Percentiles rank a stretch among this genome's conserved stretches.
Conservation (phyloP, 306 rosid species). For the Styphnolobium japonicum region DNA sequence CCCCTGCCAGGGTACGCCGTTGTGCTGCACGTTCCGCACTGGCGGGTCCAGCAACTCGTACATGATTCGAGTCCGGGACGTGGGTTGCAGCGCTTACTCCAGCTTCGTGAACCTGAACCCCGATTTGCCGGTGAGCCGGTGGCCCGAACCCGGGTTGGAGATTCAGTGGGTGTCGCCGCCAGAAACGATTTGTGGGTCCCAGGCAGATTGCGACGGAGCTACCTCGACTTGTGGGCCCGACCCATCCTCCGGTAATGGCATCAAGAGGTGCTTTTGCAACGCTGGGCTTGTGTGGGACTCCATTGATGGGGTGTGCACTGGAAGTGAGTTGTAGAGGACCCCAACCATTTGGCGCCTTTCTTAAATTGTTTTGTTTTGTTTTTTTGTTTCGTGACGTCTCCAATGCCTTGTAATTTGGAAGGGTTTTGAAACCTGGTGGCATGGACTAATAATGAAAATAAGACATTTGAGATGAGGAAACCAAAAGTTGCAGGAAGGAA, state of each 20-base stretch:
- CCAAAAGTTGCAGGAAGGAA: too few relatives aligned
- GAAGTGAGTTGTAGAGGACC: slow-evolving; percentile 40
- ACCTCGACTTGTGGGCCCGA: slow-evolving; percentile 65
- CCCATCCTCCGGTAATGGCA: slow-evolving; percentile 2
- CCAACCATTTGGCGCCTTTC: background rate
- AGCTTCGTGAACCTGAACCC: slow-evolving; percentile 70
- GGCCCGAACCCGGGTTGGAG: slow-evolving; percentile 79
- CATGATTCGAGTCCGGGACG: slow-evolving; percentile 55
- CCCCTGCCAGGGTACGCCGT: slow-evolving; percentile 29
- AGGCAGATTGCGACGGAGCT: slow-evolving; percentile 49
- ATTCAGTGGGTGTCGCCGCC: slow-evolving; percentile 66
- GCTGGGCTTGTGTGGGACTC: slow-evolving; percentile 61
- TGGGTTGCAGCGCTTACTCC: slow-evolving; percentile 76
- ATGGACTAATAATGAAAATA: too few relatives aligned
- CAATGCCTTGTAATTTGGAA: too few relatives aligned
- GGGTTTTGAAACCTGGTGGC: too few relatives aligned
- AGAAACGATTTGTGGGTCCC: slow-evolving; percentile 59
- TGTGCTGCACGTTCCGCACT: slow-evolving; percentile 65
- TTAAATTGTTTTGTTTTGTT: too few relatives aligned
- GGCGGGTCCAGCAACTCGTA: slow-evolving; percentile 80
- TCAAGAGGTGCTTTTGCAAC: slow-evolving; percentile 60
- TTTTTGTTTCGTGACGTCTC: too few relatives aligned
- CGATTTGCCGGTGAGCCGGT: slow-evolving; percentile 30
- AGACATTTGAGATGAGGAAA: too few relatives aligned
- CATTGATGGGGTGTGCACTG: slow-evolving; percentile 44